Evolutionary conservation across 768 basidiomycete genomes (phyloP).

Genomic region (Naganishia onofrii): DNA sequence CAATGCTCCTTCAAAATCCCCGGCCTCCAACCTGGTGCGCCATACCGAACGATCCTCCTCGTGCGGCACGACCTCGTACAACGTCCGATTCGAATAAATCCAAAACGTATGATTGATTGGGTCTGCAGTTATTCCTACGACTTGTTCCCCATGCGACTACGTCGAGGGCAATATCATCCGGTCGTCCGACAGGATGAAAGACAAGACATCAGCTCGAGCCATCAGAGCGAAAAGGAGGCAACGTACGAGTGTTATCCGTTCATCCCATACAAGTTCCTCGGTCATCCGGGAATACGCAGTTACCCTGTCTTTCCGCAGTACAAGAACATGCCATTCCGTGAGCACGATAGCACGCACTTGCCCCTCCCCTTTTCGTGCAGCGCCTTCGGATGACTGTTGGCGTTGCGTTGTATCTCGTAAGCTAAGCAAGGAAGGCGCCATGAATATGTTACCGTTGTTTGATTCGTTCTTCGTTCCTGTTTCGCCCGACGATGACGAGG

Average conservation of each 20-base stretch:
- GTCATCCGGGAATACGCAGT: constrained; percentile 74
- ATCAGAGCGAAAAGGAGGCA: not conserved
- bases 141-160: constrained; percentile 60
- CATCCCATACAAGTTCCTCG: constrained; percentile 79
- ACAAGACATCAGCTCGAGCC: not conserved
- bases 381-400: not conserved
- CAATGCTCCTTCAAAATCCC: constrained; percentile 73
- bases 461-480: not conserved
- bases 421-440: not conserved
- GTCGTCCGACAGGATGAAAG: too few relatives aligned
- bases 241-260: constrained; percentile 72
- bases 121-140: constrained; percentile 75
- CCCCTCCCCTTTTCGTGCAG: not conserved
- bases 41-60: constrained; percentile 95
- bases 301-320: constrained; percentile 76
- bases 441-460: not conserved
- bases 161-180: too few relatives aligned
- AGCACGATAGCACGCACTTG: constrained; percentile 55
- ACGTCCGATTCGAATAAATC: constrained; percentile 82
- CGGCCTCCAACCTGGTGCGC: constrained; percentile 79
- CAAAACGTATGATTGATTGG: constrained; percentile 86
- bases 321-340: constrained; percentile 87
- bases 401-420: not conserved
- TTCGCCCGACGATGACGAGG: constrained; percentile 55
- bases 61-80: constrained; percentile 78